Base-by-base conservation (phyloP, 495 filamentous ascomycete species). In the Stereocaulon alpinum region DNA sequence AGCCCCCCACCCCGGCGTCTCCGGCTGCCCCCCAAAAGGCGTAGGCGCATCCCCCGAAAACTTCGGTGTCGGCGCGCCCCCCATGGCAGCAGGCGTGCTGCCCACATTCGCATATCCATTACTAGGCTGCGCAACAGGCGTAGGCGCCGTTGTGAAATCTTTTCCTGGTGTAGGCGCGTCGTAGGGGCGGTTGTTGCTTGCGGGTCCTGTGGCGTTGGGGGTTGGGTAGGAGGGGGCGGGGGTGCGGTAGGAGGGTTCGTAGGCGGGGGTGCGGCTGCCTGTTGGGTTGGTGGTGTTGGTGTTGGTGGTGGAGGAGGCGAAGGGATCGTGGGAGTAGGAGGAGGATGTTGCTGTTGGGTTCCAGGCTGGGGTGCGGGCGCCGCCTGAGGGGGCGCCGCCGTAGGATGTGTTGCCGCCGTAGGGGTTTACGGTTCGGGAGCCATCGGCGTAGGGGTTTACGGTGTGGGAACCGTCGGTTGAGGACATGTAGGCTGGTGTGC, bases 101-200 rank as follows among this genome's bases (percentile, higher is more conserved):
- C 65, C 70, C 32, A 74, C 77, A 37, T 71, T 75, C 11, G 73
- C 71, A 0, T 56, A 42, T 4, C 59, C 53, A 10, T 59, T 59
- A 4, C 51, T 43, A 5, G 50, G 57, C 12, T 50, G 59, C 41
- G 62, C 62, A 10, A 40, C 58, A 0, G 79, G 78, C 0, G 78
- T 80, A 42, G 77, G 76, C 17, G 77, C 79, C 27, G 75, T 74
- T 59, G 77, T 82, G 37, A 82, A 69, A 17, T 76, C 73, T 50
- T 79, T 86, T 10, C 87, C 87, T 0, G 89, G 89, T 0, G 89
- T 93, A 6, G 89, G 89, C 6, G 87, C 86, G 54, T 89, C 86
- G 63, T 84, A 85, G 70, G 82, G 17, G 37, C 32, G 30, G 12
- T 37, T 37, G 7, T 37, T 11, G 51, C 29, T 11, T 18, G n/a